These are phyloP conservation scores for Penstemon newberryi DNA, from an alignment of 257 asterid genomes.

Conservation along the genomic window DNA sequence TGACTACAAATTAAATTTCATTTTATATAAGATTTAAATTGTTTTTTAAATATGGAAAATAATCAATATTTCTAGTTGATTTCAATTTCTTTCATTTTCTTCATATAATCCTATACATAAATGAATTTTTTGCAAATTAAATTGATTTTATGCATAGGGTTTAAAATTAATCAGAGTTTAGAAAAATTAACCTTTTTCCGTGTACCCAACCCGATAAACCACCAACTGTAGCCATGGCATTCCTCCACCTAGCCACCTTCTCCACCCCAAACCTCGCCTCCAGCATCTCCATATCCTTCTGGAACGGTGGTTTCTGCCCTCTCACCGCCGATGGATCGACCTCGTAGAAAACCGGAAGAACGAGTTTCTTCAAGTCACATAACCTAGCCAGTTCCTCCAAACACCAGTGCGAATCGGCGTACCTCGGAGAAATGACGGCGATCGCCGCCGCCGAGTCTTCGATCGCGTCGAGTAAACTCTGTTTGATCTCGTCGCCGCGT, in stretches of 20 bases:
- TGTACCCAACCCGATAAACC: slow-evolving; percentile 38
- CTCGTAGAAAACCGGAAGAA: slow-evolving; percentile 34
- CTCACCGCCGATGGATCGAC: slow-evolving; percentile 36
- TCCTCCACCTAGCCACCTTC: slow-evolving; percentile 30
- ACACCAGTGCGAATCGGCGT: slow-evolving; percentile 36
- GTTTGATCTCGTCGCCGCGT: slow-evolving; percentile 30
- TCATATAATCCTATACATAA: no score
- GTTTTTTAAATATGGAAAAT: no score
- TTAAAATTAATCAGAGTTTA: neutral
- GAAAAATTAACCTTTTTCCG: neutral
- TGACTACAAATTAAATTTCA: no score
- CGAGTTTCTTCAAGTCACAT: slow-evolving; percentile 15
- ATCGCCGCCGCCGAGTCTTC: slow-evolving; percentile 37
- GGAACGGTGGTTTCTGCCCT: slow-evolving; percentile 33
- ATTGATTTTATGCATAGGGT: no score
- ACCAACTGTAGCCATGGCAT: slow-evolving; percentile 34
- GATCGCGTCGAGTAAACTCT: slow-evolving; percentile 20
- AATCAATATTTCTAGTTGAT: no score
- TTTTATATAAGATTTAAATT: no score
- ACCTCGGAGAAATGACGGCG: slow-evolving; percentile 33
- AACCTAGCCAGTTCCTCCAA: slow-evolving; percentile 34
- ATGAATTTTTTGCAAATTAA: no score
- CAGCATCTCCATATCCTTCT: slow-evolving; percentile 2
- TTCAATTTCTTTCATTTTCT: no score
- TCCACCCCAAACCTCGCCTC: slow-evolving; percentile 1